Conservation (phyloP, 2,329 filamentous ascomycete genomes). For the Metarhizium anisopliae region DNA sequence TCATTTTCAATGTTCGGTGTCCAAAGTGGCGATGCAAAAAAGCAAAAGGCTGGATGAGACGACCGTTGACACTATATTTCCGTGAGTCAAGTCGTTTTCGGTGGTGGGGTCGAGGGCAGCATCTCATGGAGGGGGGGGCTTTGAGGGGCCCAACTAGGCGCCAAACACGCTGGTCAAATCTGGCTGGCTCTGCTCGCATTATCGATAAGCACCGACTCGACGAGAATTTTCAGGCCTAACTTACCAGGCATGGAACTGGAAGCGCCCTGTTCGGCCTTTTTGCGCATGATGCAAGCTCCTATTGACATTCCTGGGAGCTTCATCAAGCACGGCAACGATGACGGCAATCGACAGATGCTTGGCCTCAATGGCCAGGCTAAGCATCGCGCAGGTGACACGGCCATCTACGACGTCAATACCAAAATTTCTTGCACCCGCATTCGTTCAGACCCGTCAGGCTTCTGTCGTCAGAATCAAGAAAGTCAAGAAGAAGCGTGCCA, state of each 20-base stretch:
- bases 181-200: constrained; percentile 1
- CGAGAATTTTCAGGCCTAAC: constrained; percentile 13
- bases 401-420: constrained; percentile 36
- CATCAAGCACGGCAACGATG: constrained; percentile 29
- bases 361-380: constrained; percentile 44
- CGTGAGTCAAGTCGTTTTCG: constrained; percentile 17
- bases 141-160: constrained; percentile 3
- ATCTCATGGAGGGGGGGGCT: constrained; percentile 12
- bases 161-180: no score
- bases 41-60: not conserved
- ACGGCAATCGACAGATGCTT: constrained; percentile 43
- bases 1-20: constrained; percentile 33
- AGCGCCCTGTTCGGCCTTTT: constrained; percentile 3
- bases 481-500: constrained; percentile 46
- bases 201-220: constrained; percentile 14
- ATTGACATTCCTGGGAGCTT: constrained; percentile 6
- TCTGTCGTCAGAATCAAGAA: constrained; percentile 38
- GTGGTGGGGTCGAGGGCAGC: constrained; percentile 11
- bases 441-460: constrained; percentile 33
- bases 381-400: constrained; percentile 31
- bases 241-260: constrained; percentile 14
- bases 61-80: not conserved
- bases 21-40: not conserved
- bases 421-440: constrained; percentile 38
- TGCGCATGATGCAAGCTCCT: constrained; percentile 4